phyloP scores from a whole-genome alignment of 2,329 filamentous ascomycete species.

The Fusarium nisikadoi region DNA sequence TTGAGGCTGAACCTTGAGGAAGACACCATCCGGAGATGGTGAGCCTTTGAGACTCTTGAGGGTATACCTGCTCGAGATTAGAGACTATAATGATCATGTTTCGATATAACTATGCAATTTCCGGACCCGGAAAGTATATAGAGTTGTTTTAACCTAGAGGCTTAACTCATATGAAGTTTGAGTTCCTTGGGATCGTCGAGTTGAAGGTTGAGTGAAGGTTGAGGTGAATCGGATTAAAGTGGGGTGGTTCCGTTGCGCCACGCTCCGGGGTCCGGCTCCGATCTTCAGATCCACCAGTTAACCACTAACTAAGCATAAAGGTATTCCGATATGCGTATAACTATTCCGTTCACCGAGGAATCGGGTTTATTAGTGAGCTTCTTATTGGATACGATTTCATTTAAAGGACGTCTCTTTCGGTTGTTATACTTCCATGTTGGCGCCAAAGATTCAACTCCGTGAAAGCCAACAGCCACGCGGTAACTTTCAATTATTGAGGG shows the following conservation, averaged over 20 bases:
- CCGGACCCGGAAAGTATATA: neutral
- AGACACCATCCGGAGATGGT: neutral
- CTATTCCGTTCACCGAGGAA: neutral
- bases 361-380: neutral
- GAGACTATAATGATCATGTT: neutral
- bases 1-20: neutral
- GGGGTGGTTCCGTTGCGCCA: neutral
- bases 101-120: neutral
- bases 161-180: neutral
- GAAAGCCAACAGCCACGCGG: neutral
- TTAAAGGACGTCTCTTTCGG: no score
- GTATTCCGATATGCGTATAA: neutral
- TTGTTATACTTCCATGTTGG: neutral
- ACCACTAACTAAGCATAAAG: neutral
- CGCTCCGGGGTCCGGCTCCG: neutral
- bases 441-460: neutral
- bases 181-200: neutral
- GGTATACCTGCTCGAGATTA: neutral
- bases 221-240: neutral
- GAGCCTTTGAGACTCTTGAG: neutral
- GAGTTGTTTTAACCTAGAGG: neutral
- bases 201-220: neutral
- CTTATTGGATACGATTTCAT: neutral
- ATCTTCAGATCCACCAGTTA: neutral
- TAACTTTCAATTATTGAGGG: neutral